phyloP scores from a whole-genome alignment of 768 basidiomycete genomes.

The Naematelia encephala region DNA sequence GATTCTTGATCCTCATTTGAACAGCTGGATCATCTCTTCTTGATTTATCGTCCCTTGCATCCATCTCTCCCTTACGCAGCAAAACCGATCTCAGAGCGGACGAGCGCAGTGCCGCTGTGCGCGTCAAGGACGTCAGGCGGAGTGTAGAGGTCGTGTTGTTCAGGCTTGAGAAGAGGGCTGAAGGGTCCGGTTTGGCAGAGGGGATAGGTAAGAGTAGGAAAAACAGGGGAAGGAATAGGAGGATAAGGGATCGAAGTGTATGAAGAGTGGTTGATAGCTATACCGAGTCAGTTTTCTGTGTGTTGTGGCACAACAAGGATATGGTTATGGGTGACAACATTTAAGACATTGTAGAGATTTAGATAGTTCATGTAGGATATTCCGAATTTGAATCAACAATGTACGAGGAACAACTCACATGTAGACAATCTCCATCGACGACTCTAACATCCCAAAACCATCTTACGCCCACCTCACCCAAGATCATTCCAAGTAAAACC shows the following conservation, averaged over 20 bases:
- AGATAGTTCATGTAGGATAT: neutral
- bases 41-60: neutral
- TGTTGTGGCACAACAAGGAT: too few species aligned
- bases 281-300: neutral
- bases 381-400: too few species aligned
- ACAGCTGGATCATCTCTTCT: neutral
- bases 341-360: too few species aligned
- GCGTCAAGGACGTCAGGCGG: constrained; percentile 14
- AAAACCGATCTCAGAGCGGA: neutral
- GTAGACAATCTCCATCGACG: constrained; percentile 20
- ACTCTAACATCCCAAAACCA: constrained; percentile 22
- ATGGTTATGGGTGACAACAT: too few species aligned
- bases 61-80: neutral
- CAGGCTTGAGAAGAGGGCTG: constrained; percentile 7
- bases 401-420: too few species aligned
- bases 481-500: constrained; percentile 1
- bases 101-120: neutral
- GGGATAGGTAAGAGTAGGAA: constrained; percentile 6
- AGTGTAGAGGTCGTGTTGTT: constrained; percentile 15
- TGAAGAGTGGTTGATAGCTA: constrained; percentile 20
- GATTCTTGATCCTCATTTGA: neutral
- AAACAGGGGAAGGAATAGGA: constrained; percentile 4
- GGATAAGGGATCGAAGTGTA: constrained; percentile 14
- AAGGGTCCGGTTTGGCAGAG: neutral
- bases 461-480: constrained; percentile 10